Evolutionary conservation across 352 stramenopile genomes (phyloP).

Genomic region (Globisporangium heterothallicum): DNA sequence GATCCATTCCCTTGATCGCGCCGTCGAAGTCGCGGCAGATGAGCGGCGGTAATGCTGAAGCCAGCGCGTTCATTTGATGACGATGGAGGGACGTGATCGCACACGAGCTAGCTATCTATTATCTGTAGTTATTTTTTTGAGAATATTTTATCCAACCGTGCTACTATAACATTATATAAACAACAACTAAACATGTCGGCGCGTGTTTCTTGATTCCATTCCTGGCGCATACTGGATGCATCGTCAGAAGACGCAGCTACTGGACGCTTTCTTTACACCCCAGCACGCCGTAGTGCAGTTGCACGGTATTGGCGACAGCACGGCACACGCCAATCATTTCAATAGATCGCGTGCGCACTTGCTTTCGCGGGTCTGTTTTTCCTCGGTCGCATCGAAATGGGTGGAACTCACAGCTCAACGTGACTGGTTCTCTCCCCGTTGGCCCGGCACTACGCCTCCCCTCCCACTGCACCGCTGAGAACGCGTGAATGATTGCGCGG

Average conservation of each 20-base stretch:
- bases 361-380: too few relatives aligned
- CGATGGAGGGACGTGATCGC: conserved; percentile 1
- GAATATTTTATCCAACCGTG: conserved; percentile 12
- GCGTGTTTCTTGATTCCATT: not conserved
- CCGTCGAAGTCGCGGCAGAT: conserved; percentile 15
- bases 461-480: too few relatives aligned
- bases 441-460: not conserved
- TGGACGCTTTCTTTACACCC: too few relatives aligned
- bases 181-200: not conserved
- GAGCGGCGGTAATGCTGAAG: conserved; percentile 9
- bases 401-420: not conserved
- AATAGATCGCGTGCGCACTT: too few relatives aligned
- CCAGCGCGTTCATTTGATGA: not conserved
- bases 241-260: too few relatives aligned
- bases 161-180: conserved; percentile 6
- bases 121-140: conserved; percentile 13
- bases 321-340: not conserved
- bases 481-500: too few relatives aligned
- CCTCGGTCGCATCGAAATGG: not conserved
- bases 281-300: too few relatives aligned
- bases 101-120: conserved; percentile 13
- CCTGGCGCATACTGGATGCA: too few relatives aligned
- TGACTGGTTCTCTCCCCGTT: not conserved
- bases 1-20: conserved; percentile 21
- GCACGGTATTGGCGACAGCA: too few relatives aligned